Evolutionary conservation across 768 basidiomycete species (phyloP).

Genomic region (Mrakia frigida): DNA sequence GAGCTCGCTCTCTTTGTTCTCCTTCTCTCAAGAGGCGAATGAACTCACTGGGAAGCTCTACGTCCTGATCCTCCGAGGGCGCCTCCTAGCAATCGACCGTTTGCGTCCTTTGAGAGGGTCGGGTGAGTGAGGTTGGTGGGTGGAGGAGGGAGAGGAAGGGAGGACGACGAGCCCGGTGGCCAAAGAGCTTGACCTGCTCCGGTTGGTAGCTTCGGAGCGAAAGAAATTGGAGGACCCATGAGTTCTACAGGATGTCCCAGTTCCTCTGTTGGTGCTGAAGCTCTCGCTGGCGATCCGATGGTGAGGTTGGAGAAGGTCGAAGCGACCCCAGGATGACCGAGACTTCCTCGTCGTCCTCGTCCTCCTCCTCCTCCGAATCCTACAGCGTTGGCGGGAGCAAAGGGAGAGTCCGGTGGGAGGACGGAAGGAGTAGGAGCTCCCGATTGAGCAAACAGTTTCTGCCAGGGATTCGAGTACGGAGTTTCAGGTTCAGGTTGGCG

Average conservation of each 20-base stretch:
- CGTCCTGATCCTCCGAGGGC: conserved; percentile 8
- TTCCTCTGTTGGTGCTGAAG: not conserved
- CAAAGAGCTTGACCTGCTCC: too few species aligned
- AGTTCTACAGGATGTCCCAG: not conserved
- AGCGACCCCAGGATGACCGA: not conserved
- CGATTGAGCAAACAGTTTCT: conserved; percentile 27
- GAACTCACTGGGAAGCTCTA: conserved; percentile 1
- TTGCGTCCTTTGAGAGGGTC: conserved; percentile 8
- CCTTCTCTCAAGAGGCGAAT: not conserved
- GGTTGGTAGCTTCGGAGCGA: not conserved
- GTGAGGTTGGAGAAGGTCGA: conserved; percentile 5
- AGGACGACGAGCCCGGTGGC: not conserved
- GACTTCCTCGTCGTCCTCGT: not conserved
- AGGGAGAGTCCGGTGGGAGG: conserved; percentile 20
- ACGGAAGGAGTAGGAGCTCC: conserved; percentile 32
- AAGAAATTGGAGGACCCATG: not conserved
- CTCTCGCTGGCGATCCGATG: not conserved
- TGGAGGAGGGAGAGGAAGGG: not conserved
- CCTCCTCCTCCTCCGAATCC: conserved; percentile 3
- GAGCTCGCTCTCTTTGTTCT: not conserved
- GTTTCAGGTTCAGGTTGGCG: conserved; percentile 6
- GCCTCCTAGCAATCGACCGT: conserved; percentile 8
- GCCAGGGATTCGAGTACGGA: conserved; percentile 26
- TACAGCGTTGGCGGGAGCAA: conserved; percentile 15
- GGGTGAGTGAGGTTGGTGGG: not conserved